Evolutionary conservation across 192 early-diverging fungal genomes (phyloP).

Genomic region (Funneliformis geosporum): DNA sequence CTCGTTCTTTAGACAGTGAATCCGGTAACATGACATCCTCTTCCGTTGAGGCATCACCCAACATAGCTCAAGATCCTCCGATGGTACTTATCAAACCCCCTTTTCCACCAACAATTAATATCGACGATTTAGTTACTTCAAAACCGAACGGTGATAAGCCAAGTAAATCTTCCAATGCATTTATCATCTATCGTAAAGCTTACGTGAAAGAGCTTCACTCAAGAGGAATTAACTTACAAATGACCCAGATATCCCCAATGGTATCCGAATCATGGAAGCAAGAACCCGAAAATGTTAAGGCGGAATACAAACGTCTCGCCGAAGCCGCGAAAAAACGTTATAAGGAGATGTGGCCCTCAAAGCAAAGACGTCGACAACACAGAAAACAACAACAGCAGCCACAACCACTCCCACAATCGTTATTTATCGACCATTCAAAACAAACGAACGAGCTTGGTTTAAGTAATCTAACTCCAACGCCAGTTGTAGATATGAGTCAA

Average conservation of each 20-base stretch:
- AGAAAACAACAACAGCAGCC: not conserved
- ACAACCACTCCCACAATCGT: not conserved
- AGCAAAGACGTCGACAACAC: constrained; percentile 14
- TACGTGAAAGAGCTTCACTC: constrained; percentile 28
- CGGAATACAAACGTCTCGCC: constrained; percentile 7
- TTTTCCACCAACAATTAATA: constrained; percentile 5
- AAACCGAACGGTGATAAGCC: constrained; percentile 12
- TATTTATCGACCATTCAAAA: not conserved
- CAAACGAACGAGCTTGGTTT: not conserved
- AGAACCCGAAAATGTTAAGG: constrained; percentile 7
- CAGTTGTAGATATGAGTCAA: not conserved
- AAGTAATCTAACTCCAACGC: not conserved
- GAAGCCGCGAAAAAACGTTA: constrained; percentile 18
- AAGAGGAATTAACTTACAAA: constrained; percentile 10
- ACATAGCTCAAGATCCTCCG: not conserved
- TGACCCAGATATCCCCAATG: constrained; percentile 24
- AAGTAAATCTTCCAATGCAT: constrained; percentile 12
- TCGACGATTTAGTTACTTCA: constrained; percentile 2
- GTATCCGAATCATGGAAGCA: constrained; percentile 11
- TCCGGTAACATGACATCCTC: not conserved
- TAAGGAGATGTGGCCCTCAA: constrained; percentile 23
- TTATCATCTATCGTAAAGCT: constrained; percentile 27
- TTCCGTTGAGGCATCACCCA: not conserved
- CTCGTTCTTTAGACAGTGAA: constrained; percentile 4
- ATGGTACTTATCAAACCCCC: constrained; percentile 1